Evolutionary conservation across 2,329 filamentous ascomycete species (phyloP).

Genomic region (Penicillium sp.): DNA sequence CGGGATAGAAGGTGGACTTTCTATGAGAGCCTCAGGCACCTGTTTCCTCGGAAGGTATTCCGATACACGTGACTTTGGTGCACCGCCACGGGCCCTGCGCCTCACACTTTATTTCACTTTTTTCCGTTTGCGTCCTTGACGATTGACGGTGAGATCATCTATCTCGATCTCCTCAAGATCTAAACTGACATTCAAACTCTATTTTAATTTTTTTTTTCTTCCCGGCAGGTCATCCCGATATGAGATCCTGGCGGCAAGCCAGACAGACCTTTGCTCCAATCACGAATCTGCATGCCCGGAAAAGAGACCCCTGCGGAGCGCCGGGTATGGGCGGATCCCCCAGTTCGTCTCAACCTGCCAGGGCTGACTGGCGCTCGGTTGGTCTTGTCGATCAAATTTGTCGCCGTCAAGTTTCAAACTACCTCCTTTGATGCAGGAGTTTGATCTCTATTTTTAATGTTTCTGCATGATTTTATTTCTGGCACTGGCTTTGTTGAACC

Average conservation of each 20-base stretch:
- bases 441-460: constrained; percentile 18
- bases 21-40: constrained; percentile 19
- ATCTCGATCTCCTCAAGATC: constrained; percentile 10
- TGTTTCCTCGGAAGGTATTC: constrained; percentile 8
- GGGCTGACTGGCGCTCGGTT: constrained; percentile 4
- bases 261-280: constrained; percentile 18
- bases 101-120: not conserved
- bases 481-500: not conserved
- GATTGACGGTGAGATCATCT: constrained; percentile 15
- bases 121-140: constrained; percentile 18
- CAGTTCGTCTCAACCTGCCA: constrained; percentile 7
- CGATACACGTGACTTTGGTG: constrained; percentile 7
- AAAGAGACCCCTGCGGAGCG: constrained; percentile 6
- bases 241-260: constrained; percentile 20
- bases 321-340: constrained; percentile 19
- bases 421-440: not conserved
- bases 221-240: constrained; percentile 5
- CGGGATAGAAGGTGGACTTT: not conserved
- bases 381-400: constrained; percentile 16
- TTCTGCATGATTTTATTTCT: constrained; percentile 2
- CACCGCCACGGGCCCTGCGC: not conserved
- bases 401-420: constrained; percentile 20
- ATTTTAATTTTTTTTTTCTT: not conserved
- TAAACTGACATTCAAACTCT: constrained; percentile 2
- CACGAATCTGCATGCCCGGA: constrained; percentile 1